A percentile compares a stretch with the other conserved stretches of the same genome.
phyloP scores from a whole-genome alignment of 1,139 yeast species.

The Sugiyamaella paludigena region DNA sequence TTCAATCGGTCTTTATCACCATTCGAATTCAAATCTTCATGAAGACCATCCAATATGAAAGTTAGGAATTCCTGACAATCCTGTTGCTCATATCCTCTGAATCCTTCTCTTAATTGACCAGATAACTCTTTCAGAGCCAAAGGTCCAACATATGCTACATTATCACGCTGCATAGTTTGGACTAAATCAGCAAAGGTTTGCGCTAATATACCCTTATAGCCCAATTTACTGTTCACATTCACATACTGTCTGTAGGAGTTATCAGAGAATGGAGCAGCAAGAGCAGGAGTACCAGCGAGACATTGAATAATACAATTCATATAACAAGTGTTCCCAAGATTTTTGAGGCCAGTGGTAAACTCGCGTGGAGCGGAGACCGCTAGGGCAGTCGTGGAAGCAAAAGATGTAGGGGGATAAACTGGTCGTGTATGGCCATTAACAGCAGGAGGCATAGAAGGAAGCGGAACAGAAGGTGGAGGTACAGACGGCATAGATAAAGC shows the following conservation, averaged over 20 bases:
- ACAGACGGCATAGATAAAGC: neutral
- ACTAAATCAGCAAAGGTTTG: slow-evolving; percentile 66
- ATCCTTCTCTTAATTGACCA: slow-evolving; percentile 68
- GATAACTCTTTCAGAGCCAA: slow-evolving; percentile 57
- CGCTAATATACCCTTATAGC: slow-evolving; percentile 81
- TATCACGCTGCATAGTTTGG: slow-evolving; percentile 54
- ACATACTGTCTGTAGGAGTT: slow-evolving; percentile 69
- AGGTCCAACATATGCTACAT: slow-evolving; percentile 54
- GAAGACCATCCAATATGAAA: slow-evolving; percentile 78
- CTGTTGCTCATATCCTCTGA: slow-evolving; percentile 80
- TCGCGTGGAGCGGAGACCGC: slow-evolving; percentile 16
- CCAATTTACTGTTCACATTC: slow-evolving; percentile 70
- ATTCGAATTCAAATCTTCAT: slow-evolving; percentile 80
- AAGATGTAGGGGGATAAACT: neutral
- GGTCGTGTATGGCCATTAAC: slow-evolving; percentile 8
- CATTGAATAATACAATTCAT: slow-evolving; percentile 92
- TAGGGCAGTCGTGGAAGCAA: neutral
- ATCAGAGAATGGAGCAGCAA: slow-evolving; percentile 49
- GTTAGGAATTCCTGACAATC: slow-evolving; percentile 91
- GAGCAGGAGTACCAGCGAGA: slow-evolving; percentile 52
- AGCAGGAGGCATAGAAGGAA: slow-evolving; percentile 12
- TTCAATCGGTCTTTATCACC: slow-evolving; percentile 53
- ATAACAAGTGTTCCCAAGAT: slow-evolving; percentile 90
- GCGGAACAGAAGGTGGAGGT: slow-evolving; percentile 7
- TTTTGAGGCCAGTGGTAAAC: slow-evolving; percentile 60